Evolutionary conservation across 2,329 filamentous ascomycete species (phyloP), one percentile per base, ranked within the genome.

Genomic region (Albophoma yamanashiensis): DNA sequence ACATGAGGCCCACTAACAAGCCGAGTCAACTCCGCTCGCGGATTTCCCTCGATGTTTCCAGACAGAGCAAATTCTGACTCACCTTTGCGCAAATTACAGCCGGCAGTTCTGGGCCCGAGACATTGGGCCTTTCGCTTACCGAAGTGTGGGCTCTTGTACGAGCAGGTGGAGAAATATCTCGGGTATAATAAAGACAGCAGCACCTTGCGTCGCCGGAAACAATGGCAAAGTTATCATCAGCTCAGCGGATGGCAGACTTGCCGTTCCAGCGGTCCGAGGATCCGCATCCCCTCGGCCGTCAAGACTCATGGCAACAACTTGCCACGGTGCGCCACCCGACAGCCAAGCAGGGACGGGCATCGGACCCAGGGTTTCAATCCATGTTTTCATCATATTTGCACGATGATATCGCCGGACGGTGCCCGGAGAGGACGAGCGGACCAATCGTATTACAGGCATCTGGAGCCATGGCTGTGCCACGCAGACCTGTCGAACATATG

Each of bases 181-280:
- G 20, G 17, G 5, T n/a, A 9, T 6, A 2, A 31, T 8, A 2
- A 6, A 11, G 27, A 20, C 7, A 17, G 5, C 27, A 20, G 5
- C 47, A 20, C 9, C 43, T 45, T 22, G 25, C 52, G 58, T 58
- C 36, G 9, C 36, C 36, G 11, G 9, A 38, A 12, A 38, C 12
- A 36, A 36, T 36, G 34, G 5, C 40, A 43, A n/a, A n/a, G 6
- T n/a, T n/a, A 8, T 22, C 50, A 38, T 55, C 50, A 55, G 50
- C 50, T 20, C 31, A 55, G 50, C 50, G 50, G 31, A 55, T 55
- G 27, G 38, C 55, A 40, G 9, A 67, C 67, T 52, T 69, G 74
- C 73, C 73, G 69, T 63, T 92, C 86, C 56, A 95, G 87, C 12
- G 91, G 76, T 1, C 91, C 91, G 65, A 95, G 76, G 66, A 95